Evolutionary conservation across 805 yeast species (phyloP).

Genomic region (Suhomyces emberorum): DNA sequence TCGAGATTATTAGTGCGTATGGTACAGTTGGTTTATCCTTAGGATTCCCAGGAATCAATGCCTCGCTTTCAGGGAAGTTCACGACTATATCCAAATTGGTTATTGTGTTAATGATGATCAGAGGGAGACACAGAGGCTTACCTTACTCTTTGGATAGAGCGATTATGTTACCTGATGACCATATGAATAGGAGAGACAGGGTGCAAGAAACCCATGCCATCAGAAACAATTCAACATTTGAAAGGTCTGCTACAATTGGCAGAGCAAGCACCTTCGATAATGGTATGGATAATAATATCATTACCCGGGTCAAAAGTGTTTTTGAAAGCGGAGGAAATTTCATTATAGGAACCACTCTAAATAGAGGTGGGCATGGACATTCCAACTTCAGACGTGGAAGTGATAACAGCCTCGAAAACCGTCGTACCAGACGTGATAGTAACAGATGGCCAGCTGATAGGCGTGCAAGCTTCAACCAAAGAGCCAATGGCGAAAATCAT

Average conservation of each 20-base stretch:
- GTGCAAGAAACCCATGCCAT: conserved; percentile 53
- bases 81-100: conserved; percentile 74
- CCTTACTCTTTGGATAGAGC: conserved; percentile 95
- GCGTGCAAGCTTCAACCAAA: too few species aligned
- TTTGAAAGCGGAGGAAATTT: conserved; percentile 1
- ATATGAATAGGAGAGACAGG: conserved; percentile 58
- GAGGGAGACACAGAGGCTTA: conserved; percentile 96
- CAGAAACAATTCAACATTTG: conserved; percentile 27
- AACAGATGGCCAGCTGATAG: too few species aligned
- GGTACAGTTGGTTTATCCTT: conserved; percentile 93
- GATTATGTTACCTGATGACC: conserved; percentile 74
- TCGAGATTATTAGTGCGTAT: conserved; percentile 91
- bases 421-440: too few species aligned
- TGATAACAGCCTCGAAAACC: background rate
- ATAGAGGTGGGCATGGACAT: background rate
- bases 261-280: conserved; percentile 9
- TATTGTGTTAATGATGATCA: conserved; percentile 82
- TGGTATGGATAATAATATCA: conserved; percentile 2
- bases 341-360: background rate
- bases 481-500: too few species aligned
- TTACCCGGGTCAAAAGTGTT: conserved; percentile 6
- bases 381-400: background rate
- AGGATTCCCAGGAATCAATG: conserved; percentile 67
- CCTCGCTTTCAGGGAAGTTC: conserved; percentile 75
- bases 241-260: conserved; percentile 14